Percentiles rank a stretch among this genome's conserved stretches.
These are phyloP conservation scores for Ophiorrhiza pumila DNA, from an alignment of 257 asterid genomes.

Conservation along the genomic window DNA sequence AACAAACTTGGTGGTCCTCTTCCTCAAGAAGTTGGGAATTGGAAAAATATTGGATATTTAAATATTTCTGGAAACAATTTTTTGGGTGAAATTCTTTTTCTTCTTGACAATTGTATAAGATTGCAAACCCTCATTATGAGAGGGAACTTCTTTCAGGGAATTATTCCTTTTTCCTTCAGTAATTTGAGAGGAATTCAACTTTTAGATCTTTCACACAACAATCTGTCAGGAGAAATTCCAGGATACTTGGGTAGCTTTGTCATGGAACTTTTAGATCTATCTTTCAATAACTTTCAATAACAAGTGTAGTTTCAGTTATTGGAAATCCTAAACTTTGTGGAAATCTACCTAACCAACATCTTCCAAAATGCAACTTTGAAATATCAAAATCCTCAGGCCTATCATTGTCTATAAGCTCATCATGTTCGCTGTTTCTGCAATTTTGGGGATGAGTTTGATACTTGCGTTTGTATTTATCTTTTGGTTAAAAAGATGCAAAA, in stretches of 20 bases:
- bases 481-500: conserved; percentile 4
- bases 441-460: conserved; percentile 13
- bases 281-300: conserved; percentile 5
- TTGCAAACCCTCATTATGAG: conserved; percentile 19
- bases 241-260: neutral
- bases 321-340: conserved; percentile 22
- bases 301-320: neutral
- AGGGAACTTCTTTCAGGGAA: conserved; percentile 21
- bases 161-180: conserved; percentile 21
- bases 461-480: neutral
- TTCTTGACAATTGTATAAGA: conserved; percentile 23
- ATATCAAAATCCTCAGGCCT: no score
- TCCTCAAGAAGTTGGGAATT: conserved; percentile 24
- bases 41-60: conserved; percentile 18
- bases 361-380: conserved; percentile 21
- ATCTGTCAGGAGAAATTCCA: neutral
- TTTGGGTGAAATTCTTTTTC: conserved; percentile 19
- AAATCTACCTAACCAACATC: conserved; percentile 17
- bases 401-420: no score
- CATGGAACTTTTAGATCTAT: neutral
- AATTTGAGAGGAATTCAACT: conserved; percentile 25
- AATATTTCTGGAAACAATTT: conserved; percentile 24
- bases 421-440: no score
- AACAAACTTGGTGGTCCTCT: conserved; percentile 24
- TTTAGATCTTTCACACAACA: conserved; percentile 26